phyloP scores from a whole-genome alignment of 306 rosid genomes.

The Medicago ruthenica region DNA sequence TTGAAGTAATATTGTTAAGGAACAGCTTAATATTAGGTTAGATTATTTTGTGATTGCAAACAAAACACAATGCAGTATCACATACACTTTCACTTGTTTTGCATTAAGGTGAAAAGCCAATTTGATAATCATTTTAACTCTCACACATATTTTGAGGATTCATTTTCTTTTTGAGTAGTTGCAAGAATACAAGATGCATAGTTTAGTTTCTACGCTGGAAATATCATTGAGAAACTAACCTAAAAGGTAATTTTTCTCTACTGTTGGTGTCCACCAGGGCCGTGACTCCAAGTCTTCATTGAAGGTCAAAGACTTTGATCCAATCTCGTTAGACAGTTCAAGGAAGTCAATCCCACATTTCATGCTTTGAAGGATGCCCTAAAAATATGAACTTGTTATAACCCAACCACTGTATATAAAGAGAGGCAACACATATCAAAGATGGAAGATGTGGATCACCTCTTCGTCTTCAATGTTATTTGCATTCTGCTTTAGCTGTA shows the following conservation, averaged over 20 bases:
- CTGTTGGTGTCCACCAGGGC: conserved; percentile 96
- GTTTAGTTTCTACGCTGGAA: conserved; percentile 12
- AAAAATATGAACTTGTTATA: conserved; percentile 37
- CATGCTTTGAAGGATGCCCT: conserved; percentile 79
- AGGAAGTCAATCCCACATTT: conserved; percentile 75
- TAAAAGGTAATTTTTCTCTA: conserved; percentile 88
- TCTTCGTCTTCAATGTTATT: conserved; percentile 83
- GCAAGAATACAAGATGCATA: conserved; percentile 15
- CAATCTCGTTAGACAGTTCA: conserved; percentile 85
- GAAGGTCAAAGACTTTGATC: conserved; percentile 82
- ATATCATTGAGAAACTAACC: conserved; percentile 58
- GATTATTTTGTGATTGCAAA: conserved; percentile 11
- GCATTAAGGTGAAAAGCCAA: not conserved
- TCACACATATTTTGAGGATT: conserved; percentile 1
- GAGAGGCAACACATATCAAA: conserved; percentile 34
- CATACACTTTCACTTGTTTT: not conserved
- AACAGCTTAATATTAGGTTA: conserved; percentile 6
- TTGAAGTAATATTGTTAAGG: conserved; percentile 11
- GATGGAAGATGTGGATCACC: conserved; percentile 55
- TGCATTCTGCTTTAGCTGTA: conserved; percentile 83
- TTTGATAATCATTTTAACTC: conserved; percentile 2
- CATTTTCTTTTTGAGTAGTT: conserved; percentile 7
- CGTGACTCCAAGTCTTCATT: conserved; percentile 88
- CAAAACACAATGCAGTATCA: conserved; percentile 9
- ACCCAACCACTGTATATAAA: conserved; percentile 32